These are phyloP conservation scores for Penicillium digitatum DNA, from an alignment of 2,329 filamentous ascomycete species.

Conservation along the genomic window DNA sequence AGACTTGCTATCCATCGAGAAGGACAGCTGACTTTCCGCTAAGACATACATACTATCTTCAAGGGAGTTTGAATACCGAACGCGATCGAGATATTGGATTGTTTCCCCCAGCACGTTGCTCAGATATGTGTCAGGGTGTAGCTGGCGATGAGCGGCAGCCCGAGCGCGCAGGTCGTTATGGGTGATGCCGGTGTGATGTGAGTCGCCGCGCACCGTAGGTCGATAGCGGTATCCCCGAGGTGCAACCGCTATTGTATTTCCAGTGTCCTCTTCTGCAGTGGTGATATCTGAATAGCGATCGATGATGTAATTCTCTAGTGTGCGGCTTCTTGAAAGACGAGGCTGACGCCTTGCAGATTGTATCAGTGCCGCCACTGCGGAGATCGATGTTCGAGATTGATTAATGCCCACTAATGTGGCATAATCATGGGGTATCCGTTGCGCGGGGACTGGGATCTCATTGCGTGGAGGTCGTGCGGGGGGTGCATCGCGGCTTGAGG, in stretches of 20 bases:
- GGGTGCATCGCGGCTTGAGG: conserved; percentile 25
- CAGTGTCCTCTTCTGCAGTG: conserved; percentile 26
- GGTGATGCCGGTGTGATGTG: conserved; percentile 27
- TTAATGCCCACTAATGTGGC: conserved; percentile 12
- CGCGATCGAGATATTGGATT: conserved; percentile 58
- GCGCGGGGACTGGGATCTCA: conserved; percentile 18
- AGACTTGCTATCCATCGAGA: conserved; percentile 51
- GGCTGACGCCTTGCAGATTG: conserved; percentile 42
- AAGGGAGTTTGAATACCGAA: conserved; percentile 52
- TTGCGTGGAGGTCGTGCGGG: conserved; percentile 26
- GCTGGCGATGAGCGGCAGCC: conserved; percentile 36
- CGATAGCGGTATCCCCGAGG: conserved; percentile 33
- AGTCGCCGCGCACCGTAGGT: conserved; percentile 28
- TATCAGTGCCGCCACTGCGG: conserved; percentile 39
- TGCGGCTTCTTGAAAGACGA: conserved; percentile 37
- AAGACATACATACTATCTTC: conserved; percentile 54
- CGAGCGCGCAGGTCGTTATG: conserved; percentile 36
- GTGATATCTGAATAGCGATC: conserved; percentile 33
- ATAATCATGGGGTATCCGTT: conserved; percentile 10
- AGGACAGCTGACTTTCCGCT: conserved; percentile 49
- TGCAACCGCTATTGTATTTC: conserved; percentile 15
- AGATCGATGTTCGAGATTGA: conserved; percentile 22
- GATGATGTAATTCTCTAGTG: conserved; percentile 40
- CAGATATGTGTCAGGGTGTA: conserved; percentile 34
- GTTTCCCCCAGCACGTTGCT: conserved; percentile 52